phyloP scores from a whole-genome alignment of 2,329 filamentous ascomycete genomes.

The Hymenotorrendiella dingleyae region DNA sequence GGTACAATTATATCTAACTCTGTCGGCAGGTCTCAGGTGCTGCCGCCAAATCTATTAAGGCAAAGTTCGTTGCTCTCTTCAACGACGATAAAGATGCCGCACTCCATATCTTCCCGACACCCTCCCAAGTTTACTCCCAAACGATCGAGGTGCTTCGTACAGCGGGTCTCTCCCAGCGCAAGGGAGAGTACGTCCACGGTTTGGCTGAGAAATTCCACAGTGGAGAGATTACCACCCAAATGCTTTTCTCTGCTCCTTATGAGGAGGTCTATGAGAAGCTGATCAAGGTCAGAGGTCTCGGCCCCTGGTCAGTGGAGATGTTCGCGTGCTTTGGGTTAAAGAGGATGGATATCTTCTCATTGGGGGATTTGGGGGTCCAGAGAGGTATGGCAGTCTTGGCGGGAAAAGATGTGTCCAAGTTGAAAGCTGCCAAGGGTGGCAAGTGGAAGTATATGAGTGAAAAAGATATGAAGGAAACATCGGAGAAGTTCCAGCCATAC shows the following conservation, averaged over 20 bases:
- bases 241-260: slow-evolving; percentile 74
- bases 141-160: slow-evolving; percentile 66
- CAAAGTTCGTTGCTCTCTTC: slow-evolving; percentile 76
- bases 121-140: slow-evolving; percentile 61
- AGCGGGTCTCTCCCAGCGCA: slow-evolving; percentile 86
- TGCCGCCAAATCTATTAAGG: slow-evolving; percentile 83
- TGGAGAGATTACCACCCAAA: slow-evolving; percentile 68
- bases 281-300: slow-evolving; percentile 79
- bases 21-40: slow-evolving; percentile 78
- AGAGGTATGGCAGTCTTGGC: slow-evolving; percentile 85
- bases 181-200: slow-evolving; percentile 90
- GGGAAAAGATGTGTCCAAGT: slow-evolving; percentile 74
- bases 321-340: slow-evolving; percentile 96
- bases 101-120: slow-evolving; percentile 60
- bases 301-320: slow-evolving; percentile 94
- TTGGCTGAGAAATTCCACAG: slow-evolving; percentile 73
- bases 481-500: slow-evolving; percentile 78
- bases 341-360: slow-evolving; percentile 86
- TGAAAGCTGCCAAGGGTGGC: slow-evolving; percentile 71
- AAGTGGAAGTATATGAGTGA: slow-evolving; percentile 99
- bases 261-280: slow-evolving; percentile 79
- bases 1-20: too few relatives aligned
- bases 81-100: slow-evolving; percentile 29
- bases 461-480: slow-evolving; percentile 80
- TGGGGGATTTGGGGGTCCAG: slow-evolving; percentile 89